Conservation (phyloP, 2,329 filamentous ascomycete genomes). For the Thermoascus crustaceus region DNA sequence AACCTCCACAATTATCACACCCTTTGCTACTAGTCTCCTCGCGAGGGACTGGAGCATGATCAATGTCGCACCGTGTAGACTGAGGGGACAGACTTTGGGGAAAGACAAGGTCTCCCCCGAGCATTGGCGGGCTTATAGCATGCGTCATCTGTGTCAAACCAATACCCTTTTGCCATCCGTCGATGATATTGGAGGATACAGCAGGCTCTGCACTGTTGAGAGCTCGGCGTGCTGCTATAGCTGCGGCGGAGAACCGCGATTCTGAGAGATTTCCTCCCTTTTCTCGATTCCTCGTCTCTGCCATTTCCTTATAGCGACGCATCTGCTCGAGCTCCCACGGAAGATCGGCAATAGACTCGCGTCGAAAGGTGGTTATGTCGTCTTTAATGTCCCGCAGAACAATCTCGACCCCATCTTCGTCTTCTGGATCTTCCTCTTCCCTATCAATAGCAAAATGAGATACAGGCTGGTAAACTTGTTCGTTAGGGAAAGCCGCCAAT, state of each 20-base stretch:
- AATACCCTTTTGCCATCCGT: slow-evolving; percentile 14
- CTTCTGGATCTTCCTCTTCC: slow-evolving; percentile 29
- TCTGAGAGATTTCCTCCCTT: slow-evolving; percentile 23
- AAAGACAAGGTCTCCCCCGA: slow-evolving; percentile 72
- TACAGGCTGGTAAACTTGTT: slow-evolving; percentile 38
- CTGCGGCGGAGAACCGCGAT: slow-evolving; percentile 24
- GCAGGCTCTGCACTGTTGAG: slow-evolving; percentile 7
- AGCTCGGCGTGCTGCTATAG: slow-evolving; percentile 18
- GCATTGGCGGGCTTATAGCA: slow-evolving; percentile 69
- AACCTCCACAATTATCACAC: slow-evolving; percentile 48
- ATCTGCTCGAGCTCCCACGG: slow-evolving; percentile 73
- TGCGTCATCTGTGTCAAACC: slow-evolving; percentile 49
- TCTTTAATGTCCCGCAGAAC: slow-evolving; percentile 19
- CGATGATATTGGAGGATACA: slow-evolving; percentile 5
- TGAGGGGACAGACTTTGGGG: slow-evolving; percentile 76
- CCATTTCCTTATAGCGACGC: slow-evolving; percentile 65
- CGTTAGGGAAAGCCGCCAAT: slow-evolving; percentile 42
- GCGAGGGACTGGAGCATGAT: slow-evolving; percentile 52
- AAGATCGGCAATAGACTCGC: slow-evolving; percentile 39
- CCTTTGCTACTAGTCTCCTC: slow-evolving; percentile 42
- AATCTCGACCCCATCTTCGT: slow-evolving; percentile 20
- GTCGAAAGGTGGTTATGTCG: slow-evolving; percentile 26
- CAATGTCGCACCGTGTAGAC: slow-evolving; percentile 72
- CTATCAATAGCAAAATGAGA: slow-evolving; percentile 41
- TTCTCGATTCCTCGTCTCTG: slow-evolving; percentile 40